A percentile compares a stretch with the other conserved stretches of the same genome.
These are phyloP conservation scores for Ophiocordyceps sinensis DNA, from an alignment of 2,329 filamentous ascomycete genomes.

Conservation along the genomic window DNA sequence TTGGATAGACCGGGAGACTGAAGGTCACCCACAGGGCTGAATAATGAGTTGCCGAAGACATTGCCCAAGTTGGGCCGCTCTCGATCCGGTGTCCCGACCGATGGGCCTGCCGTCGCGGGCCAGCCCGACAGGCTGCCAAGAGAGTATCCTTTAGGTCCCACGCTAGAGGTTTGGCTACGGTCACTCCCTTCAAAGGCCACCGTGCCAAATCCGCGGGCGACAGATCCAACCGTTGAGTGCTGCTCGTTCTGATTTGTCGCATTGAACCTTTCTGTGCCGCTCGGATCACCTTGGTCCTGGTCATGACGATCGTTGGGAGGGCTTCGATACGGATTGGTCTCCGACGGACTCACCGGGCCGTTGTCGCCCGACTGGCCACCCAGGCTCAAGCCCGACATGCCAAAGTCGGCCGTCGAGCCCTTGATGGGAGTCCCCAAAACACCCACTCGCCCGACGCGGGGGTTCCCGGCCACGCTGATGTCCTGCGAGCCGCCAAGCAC, in stretches of 20 bases:
- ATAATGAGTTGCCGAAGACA: slow-evolving; percentile 66
- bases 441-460: slow-evolving; percentile 19
- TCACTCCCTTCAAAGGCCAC: slow-evolving; percentile 59
- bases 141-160: slow-evolving; percentile 61
- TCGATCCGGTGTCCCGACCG: slow-evolving; percentile 53
- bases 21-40: slow-evolving; percentile 62
- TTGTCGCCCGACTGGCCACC: slow-evolving; percentile 41
- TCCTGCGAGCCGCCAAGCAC: slow-evolving; percentile 65
- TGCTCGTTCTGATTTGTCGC: slow-evolving; percentile 25
- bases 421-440: slow-evolving; percentile 41
- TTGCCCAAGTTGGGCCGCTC: slow-evolving; percentile 40
- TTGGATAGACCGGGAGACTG: slow-evolving; percentile 60
- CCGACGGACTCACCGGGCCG: slow-evolving; percentile 79
- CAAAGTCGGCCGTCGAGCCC: slow-evolving; percentile 41
- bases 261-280: slow-evolving; percentile 30
- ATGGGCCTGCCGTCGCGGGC: slow-evolving; percentile 38
- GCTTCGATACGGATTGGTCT: slow-evolving; percentile 93
- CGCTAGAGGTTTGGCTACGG: slow-evolving; percentile 84
- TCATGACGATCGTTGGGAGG: slow-evolving; percentile 63
- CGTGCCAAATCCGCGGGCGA: slow-evolving; percentile 35
- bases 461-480: slow-evolving; percentile 28
- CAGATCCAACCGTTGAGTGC: slow-evolving; percentile 35
- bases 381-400: slow-evolving; percentile 45
- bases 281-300: slow-evolving; percentile 45
- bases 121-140: slow-evolving; percentile 50